Evolutionary conservation across 192 early-diverging fungal genomes (phyloP).

Genomic region (Phlyctochytrium bullatum): DNA sequence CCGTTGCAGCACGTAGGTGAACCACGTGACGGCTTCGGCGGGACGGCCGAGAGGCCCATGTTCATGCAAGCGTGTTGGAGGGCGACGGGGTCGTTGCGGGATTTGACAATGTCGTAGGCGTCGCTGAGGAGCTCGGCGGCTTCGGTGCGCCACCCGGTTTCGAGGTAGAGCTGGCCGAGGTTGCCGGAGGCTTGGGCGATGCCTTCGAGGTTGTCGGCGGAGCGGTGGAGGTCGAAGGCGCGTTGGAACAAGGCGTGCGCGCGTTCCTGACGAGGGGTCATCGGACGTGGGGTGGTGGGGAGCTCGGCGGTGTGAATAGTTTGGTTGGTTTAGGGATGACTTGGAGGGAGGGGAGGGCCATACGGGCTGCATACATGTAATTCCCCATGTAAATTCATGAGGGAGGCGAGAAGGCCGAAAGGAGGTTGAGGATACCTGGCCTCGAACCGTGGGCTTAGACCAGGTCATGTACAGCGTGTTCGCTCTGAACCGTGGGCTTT

Average conservation of each 20-base stretch:
- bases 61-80: slow-evolving; percentile 38
- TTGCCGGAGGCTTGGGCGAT: slow-evolving; percentile 38
- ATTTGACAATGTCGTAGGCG: slow-evolving; percentile 23
- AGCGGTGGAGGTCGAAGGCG: slow-evolving; percentile 23
- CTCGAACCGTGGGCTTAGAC: too few species aligned
- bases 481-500: too few species aligned
- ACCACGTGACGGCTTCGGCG: slow-evolving; percentile 36
- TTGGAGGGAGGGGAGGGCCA: too few species aligned
- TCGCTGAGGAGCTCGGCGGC: slow-evolving; percentile 25
- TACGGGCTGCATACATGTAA: too few species aligned
- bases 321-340: too few species aligned
- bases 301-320: too few species aligned
- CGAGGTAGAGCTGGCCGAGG: slow-evolving; percentile 31
- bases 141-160: slow-evolving; percentile 4
- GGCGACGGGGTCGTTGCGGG: slow-evolving; percentile 23
- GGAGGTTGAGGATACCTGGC: too few species aligned
- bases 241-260: slow-evolving; percentile 11
- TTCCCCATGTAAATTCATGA: too few species aligned
- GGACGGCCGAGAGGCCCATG: slow-evolving; percentile 23
- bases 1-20: slow-evolving; percentile 32
- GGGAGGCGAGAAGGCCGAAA: too few species aligned
- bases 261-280: not conserved
- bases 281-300: not conserved
- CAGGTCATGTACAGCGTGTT: too few species aligned
- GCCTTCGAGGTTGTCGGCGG: slow-evolving; percentile 32